A percentile compares a stretch with the other conserved stretches of the same genome.
These are phyloP conservation scores for Geranomyces variabilis DNA, from an alignment of 192 early-diverging fungal species.

Conservation along the genomic window DNA sequence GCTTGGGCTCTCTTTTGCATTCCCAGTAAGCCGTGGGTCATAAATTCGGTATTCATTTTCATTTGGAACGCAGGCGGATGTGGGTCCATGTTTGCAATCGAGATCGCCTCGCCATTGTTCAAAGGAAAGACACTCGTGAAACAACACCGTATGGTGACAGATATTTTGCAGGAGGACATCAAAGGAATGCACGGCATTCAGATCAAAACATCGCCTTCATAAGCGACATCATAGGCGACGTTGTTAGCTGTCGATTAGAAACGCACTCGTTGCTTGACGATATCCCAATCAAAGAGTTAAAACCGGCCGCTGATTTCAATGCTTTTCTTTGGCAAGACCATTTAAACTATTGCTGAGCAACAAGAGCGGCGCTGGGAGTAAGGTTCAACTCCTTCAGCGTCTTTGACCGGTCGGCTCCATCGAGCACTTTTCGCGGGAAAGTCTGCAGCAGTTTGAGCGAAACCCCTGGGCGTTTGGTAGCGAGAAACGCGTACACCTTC, in stretches of 20 bases:
- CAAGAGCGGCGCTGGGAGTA: constrained; percentile 65
- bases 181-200: constrained; percentile 90
- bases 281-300: no score
- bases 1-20: constrained; percentile 2
- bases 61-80: no score
- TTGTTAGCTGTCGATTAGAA: no score
- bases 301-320: no score
- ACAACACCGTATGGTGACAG: constrained; percentile 90
- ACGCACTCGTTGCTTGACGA: no score
- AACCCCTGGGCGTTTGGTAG: constrained; percentile 32
- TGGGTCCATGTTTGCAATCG: constrained; percentile 95
- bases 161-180: constrained; percentile 85
- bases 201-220: constrained; percentile 39
- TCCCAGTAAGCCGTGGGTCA: background rate
- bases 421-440: constrained; percentile 76
- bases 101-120: constrained; percentile 80
- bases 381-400: constrained; percentile 72
- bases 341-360: constrained; percentile 22
- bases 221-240: no score
- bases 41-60: no score
- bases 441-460: constrained; percentile 69
- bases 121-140: constrained; percentile 76
- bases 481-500: constrained; percentile 63
- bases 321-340: no score
- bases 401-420: constrained; percentile 56